Evolutionary conservation across 805 yeast species (phyloP), one percentile per base, ranked within the genome.

Genomic region (Cyberlindnera mrakii): DNA sequence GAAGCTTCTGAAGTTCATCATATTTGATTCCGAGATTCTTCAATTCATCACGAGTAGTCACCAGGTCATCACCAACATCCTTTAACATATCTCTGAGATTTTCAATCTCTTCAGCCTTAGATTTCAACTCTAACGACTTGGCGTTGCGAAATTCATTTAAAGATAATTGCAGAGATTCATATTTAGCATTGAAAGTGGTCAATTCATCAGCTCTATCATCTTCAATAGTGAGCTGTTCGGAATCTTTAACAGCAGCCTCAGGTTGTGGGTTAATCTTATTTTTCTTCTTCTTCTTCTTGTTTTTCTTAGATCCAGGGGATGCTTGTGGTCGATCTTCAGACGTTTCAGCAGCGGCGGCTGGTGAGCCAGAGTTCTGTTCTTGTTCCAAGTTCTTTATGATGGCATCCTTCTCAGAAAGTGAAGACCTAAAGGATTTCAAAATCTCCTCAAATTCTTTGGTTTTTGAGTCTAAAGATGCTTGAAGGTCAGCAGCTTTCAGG

Each of bases 61-160:
- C 95, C 7, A 89, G 67, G 39, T 87, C 95, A 54, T 85, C 77
- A 1, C 96, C 96, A 23, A 89, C 71, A 44, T 76, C 79, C 49
- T 74, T 74, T 42, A 90, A 60, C 86, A 83, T 85, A 45, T 88
- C 96, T 54, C 80, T 76, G 40, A 85, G 68, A 41, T 70, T 72
- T 37, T 79, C 88, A 15, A 88, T 65, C 54, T 89, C 96, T 42
- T 78, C 85, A 11, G 56, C 45, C 46, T 79, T 78, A 8, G 55
- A 37, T 30, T 59, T 63, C n/a, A 78, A 44, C 7, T 63, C 60
- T 3, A 30, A 10, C 1, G 36, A 40, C 9, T 52, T 48, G 4
- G 63, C 42, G 10, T 55, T 13, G 35, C 54, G 44, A 36, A 55
- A 36, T 37, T 55, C 49, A 1, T 40, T 29, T 44, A 36, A 18